A percentile compares a stretch with the other conserved stretches of the same genome.
These are phyloP conservation scores for Lagerstroemia fauriei DNA, from an alignment of 441 rosid genomes.

Conservation along the genomic window DNA sequence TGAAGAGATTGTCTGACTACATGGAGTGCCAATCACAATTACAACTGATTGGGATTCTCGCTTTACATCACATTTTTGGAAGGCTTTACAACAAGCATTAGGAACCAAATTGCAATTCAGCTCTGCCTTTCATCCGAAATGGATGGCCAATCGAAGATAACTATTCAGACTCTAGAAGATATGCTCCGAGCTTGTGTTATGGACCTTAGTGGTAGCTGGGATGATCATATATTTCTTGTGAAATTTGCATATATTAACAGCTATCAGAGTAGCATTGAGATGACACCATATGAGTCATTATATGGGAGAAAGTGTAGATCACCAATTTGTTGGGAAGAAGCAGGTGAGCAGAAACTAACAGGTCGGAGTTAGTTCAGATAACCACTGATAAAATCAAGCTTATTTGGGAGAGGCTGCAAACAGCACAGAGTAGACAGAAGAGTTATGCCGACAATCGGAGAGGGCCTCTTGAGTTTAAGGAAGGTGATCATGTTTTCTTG, in stretches of 20 bases:
- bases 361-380: no score
- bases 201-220: background rate
- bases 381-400: background rate
- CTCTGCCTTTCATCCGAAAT: no score
- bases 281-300: constrained; percentile 13
- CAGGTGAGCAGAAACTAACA: no score
- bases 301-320: background rate
- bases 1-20: no score
- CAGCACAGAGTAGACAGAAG: background rate
- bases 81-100: no score
- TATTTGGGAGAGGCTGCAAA: background rate
- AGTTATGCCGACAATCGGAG: no score
- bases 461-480: background rate
- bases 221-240: background rate
- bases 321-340: no score
- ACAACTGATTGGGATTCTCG: no score
- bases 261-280: background rate
- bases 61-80: no score
- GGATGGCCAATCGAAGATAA: no score
- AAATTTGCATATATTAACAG: constrained; percentile 11
- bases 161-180: constrained; percentile 8
- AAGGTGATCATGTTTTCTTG: background rate
- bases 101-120: no score
- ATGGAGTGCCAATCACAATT: no score
- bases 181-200: constrained; percentile 13